These are phyloP conservation scores for Polygonum aviculare DNA, from an alignment of 148 eudicot genomes.

Conservation along the genomic window DNA sequence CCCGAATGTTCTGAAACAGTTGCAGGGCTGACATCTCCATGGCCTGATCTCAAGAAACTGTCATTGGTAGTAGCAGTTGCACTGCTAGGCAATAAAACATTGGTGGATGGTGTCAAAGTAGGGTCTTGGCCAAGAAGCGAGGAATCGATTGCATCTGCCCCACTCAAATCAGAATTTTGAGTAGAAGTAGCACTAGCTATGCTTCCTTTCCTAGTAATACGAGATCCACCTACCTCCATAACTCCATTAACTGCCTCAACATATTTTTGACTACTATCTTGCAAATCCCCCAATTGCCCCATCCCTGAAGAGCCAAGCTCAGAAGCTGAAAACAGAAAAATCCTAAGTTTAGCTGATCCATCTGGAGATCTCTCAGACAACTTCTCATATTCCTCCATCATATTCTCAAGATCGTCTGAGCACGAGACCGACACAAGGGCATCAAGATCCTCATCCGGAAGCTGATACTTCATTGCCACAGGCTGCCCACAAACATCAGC, in stretches of 20 bases:
- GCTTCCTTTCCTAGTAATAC: conserved; percentile 57
- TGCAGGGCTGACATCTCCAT: conserved; percentile 22
- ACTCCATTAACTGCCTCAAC: conserved; percentile 88
- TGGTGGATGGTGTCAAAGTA: conserved; percentile 25
- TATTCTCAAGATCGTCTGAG: conserved; percentile 85
- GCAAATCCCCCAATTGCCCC: conserved; percentile 45
- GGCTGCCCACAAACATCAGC: conserved; percentile 44
- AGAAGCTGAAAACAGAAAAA: conserved; percentile 60
- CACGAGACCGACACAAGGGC: conserved; percentile 87
- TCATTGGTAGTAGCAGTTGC: conserved; percentile 32
- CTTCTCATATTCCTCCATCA: conserved; percentile 95
- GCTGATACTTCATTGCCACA: conserved; percentile 72
- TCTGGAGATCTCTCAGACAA: conserved; percentile 57
- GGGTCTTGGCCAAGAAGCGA: conserved; percentile 32
- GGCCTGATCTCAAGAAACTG: conserved; percentile 23
- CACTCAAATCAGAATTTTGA: conserved; percentile 81
- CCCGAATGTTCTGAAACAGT: conserved; percentile 22
- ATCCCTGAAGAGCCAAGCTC: conserved; percentile 54
- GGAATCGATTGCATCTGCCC: conserved; percentile 47
- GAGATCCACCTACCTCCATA: conserved; percentile 31
- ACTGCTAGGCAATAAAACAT: conserved; percentile 39
- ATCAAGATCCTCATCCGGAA: conserved; percentile 93
- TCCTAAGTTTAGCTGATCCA: conserved; percentile 80
- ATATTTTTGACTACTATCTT: conserved; percentile 66
- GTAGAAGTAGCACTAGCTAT: conserved; percentile 69